Evolutionary conservation across 2,329 filamentous ascomycete genomes (phyloP).

Genomic region (Xylaria hypoxylon): DNA sequence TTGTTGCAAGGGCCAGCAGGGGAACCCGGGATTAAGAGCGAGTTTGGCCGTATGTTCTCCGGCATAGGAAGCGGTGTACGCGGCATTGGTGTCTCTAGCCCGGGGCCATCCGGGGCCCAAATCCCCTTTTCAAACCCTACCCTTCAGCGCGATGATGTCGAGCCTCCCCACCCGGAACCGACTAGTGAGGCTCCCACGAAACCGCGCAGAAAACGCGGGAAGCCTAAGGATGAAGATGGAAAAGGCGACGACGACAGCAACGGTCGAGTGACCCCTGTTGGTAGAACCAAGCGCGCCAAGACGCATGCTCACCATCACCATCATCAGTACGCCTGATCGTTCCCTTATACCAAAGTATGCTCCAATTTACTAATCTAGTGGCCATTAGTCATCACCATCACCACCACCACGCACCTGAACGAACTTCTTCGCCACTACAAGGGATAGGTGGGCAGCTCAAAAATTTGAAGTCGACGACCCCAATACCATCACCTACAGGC

Average conservation of each 20-base stretch:
- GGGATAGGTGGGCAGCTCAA: slow-evolving; percentile 61
- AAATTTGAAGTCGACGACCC: slow-evolving; percentile 60
- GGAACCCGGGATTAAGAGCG: slow-evolving; percentile 91
- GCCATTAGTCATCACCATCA: slow-evolving; percentile 50
- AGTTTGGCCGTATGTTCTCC: slow-evolving; percentile 94
- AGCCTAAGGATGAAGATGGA: slow-evolving; percentile 80
- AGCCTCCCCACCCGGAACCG: slow-evolving; percentile 59
- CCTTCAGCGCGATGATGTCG: slow-evolving; percentile 66
- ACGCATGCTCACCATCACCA: slow-evolving; percentile 73
- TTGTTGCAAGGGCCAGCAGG: slow-evolving; percentile 81
- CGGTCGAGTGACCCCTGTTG: slow-evolving; percentile 70
- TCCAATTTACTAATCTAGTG: slow-evolving; percentile 44
- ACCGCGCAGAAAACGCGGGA: slow-evolving; percentile 71
- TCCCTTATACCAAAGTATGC: slow-evolving; percentile 14
- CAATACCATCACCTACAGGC: slow-evolving; percentile 60
- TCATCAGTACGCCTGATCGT: slow-evolving; percentile 67
- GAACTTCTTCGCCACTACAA: slow-evolving; percentile 57
- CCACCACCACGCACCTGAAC: slow-evolving; percentile 68
- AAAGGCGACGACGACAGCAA: slow-evolving; percentile 74
- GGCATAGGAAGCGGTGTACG: slow-evolving; percentile 78
- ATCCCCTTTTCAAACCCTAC: slow-evolving; percentile 61
- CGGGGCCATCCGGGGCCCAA: slow-evolving; percentile 58
- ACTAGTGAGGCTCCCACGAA: slow-evolving; percentile 57
- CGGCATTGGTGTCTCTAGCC: slow-evolving; percentile 64
- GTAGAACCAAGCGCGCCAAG: slow-evolving; percentile 74